Evolutionary conservation across 129 eudicot species (phyloP).

Genomic region (Oenanthe sinensis): DNA sequence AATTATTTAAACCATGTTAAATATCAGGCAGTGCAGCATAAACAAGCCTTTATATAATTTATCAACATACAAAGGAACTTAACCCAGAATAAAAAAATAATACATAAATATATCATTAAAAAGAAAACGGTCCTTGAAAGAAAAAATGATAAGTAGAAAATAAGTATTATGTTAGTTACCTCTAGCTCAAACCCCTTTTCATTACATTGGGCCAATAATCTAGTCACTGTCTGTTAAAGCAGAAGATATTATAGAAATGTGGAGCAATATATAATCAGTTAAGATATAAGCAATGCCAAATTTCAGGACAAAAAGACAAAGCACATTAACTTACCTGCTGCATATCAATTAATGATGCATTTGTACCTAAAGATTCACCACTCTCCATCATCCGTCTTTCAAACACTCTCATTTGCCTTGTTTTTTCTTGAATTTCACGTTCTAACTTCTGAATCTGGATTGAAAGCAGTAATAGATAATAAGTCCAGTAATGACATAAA

Average conservation of each 20-base stretch:
- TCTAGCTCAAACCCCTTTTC: slow-evolving; percentile 91
- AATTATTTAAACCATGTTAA: neutral
- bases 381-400: slow-evolving; percentile 74
- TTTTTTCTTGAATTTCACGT: slow-evolving; percentile 75
- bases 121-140: neutral
- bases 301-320: neutral
- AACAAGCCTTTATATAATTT: neutral
- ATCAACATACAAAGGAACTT: slow-evolving; percentile 1
- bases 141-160: neutral
- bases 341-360: slow-evolving; percentile 79
- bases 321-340: slow-evolving; percentile 57
- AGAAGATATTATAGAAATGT: neutral
- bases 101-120: neutral
- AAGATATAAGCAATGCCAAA: neutral
- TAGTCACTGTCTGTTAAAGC: slow-evolving; percentile 66
- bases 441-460: slow-evolving; percentile 74
- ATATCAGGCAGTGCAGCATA: slow-evolving; percentile 2
- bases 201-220: slow-evolving; percentile 82
- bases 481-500: slow-evolving; percentile 5
- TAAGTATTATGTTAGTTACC: slow-evolving; percentile 32
- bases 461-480: neutral
- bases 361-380: slow-evolving; percentile 74
- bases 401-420: slow-evolving; percentile 75
- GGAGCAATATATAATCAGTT: neutral
- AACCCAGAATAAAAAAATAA: neutral